Evolutionary conservation across 78 protist species (phyloP), one percentile per base, ranked within the genome.

Genomic region (Dictyostelium citrinum): DNA sequence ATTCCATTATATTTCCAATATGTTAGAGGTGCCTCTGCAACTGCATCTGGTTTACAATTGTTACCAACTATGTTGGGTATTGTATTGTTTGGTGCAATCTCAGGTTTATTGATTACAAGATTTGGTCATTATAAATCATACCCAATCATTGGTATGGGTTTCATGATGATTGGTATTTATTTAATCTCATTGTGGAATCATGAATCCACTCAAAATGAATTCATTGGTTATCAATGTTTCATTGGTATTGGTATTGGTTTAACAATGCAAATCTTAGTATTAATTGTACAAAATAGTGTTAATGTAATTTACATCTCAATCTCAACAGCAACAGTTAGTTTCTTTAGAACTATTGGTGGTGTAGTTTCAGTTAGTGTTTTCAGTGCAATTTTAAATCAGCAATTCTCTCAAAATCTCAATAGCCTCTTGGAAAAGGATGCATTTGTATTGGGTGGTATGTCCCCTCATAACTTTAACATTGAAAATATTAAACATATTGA

Each of bases 301-400:
- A 91, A 68, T 22, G 60, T 41, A 14, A 45, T 51, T 16, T 67
- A 79, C 16, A 68, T 93, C 10, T 70, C 96, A 11, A 81, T 90
- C 10, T 64, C 96, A n/a, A 93, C 85, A 1, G 91, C 91, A 6
- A 78, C 90, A 37, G 88, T 77, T 8, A 71, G 84, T 22, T 93
- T 93, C 96, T 82, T 84, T 39, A 68, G 96, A 55, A 85, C 90
- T 1, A 78, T 93, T 75, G 96, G 93, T 31, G 96, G 96, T 81
- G 96, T 85, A 9, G 83, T 93, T 6, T 60, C 90, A 20, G 96
- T 93, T 55, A 27, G 90, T 51, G 55, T 93, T 41, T 93, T 85
- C 82, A 81, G 82, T 29, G 37, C 91, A 5, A 85, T 93, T 64
- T 35, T 93, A 9, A 82, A 72, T 37, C 75, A 83, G 22, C 83